A percentile compares a stretch with the other conserved stretches of the same genome.
These are phyloP conservation scores for Piper longum DNA, from an alignment of 164 flowering plant genomes.

Conservation along the genomic window DNA sequence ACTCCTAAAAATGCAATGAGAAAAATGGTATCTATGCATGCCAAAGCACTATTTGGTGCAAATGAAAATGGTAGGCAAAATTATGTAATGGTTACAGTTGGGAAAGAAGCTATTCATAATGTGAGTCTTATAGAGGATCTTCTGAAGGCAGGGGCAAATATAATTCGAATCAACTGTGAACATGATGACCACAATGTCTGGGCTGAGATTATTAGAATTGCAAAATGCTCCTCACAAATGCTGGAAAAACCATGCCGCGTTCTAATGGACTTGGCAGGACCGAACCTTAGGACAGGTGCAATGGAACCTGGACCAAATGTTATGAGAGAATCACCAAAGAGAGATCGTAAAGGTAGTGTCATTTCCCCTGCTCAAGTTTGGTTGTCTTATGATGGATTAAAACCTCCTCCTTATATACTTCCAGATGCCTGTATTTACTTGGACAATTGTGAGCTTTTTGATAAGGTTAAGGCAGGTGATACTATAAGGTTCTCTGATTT, in stretches of 20 bases:
- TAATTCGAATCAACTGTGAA: slow-evolving; percentile 55
- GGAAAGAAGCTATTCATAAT: slow-evolving; percentile 33
- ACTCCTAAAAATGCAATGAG: slow-evolving; percentile 29
- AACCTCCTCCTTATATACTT: slow-evolving; percentile 43
- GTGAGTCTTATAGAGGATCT: slow-evolving; percentile 32
- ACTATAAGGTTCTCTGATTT: slow-evolving; percentile 35
- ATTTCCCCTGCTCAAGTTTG: slow-evolving; percentile 42
- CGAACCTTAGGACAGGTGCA: slow-evolving; percentile 51
- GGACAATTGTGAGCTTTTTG: slow-evolving; percentile 28
- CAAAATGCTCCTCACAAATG: slow-evolving; percentile 38
- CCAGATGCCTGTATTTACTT: slow-evolving; percentile 37
- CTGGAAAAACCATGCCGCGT: slow-evolving; percentile 55
- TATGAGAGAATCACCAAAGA: slow-evolving; percentile 53
- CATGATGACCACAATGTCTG: slow-evolving; percentile 46
- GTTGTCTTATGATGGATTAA: slow-evolving; percentile 34
- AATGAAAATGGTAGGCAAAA: slow-evolving; percentile 26
- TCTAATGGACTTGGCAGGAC: slow-evolving; percentile 75
- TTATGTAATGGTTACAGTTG: slow-evolving; percentile 62
- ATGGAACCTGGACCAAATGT: slow-evolving; percentile 46
- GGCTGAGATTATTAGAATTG: slow-evolving; percentile 46
- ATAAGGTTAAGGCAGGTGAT: slow-evolving; percentile 28
- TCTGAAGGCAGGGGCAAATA: slow-evolving; percentile 38
- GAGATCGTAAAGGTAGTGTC: slow-evolving; percentile 32
- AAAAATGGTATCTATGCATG: slow-evolving; percentile 21
- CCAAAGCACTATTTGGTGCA: slow-evolving; percentile 35